Evolutionary conservation across 176 grass and related monocot genomes (phyloP), one percentile per base, ranked within the genome.

Genomic region (Cenchrus purpureus): DNA sequence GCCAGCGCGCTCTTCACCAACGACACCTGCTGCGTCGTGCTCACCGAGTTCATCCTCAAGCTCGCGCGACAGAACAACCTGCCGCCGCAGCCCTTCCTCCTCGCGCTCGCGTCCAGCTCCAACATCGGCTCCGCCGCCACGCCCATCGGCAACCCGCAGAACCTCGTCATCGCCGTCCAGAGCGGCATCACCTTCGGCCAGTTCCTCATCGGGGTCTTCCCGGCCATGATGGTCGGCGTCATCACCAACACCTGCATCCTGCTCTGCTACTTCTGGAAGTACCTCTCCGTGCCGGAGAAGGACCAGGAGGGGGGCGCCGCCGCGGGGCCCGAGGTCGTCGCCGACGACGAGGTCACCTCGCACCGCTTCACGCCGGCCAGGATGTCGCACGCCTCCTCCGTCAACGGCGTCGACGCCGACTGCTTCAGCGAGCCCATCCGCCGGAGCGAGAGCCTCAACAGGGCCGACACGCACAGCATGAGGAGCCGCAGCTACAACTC

Each of bases 41-140:
- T 99, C 84, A 99, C 97, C 25, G 97, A 99, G 78, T 99, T 97
- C 78, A 94, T 99, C 80, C 92, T 99, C 65, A 99, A 99, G 78
- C 79, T 99, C 8, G 97, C 97, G 11, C 44, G 94, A 1, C 97
- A 99, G 88, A 97, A 99, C 83, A 92, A 92, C 70, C 83, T 99
- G n/a, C 94, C 94, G 5, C 88, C 97, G 55, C 94, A 99, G 88
- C 97, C 97, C 0, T 99, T 97, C 77, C 94, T 99, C 28, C 92
- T 99, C 2, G 97, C 93, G 2, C 89, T 99, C 8, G 97, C 97
- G 0, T 94, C 93, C 46, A 99, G 97, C 79, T 89, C 97, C 46
- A 99, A 99, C 86, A 96, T 99, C 58, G 97, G 97, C 1, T 99
- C 97, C 0, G 49, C 97, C 7, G 84, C 91, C 0, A 99, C 97